Evolutionary conservation across 441 rosid genomes (phyloP).

Genomic region (Brassica hybrid): DNA sequence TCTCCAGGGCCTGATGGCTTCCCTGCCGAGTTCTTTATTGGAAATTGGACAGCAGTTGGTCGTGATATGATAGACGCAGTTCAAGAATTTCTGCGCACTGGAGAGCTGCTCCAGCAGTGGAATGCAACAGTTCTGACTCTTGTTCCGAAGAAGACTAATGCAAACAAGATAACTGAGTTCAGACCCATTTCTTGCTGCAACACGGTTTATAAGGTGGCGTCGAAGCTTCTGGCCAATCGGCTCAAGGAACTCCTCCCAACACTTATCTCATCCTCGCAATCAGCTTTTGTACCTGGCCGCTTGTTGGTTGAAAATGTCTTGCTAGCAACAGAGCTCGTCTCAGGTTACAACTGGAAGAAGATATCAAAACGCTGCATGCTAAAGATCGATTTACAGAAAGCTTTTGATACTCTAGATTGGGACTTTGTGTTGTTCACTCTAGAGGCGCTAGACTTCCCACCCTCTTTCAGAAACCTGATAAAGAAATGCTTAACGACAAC

Average conservation of each 20-base stretch:
- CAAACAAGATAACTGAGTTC: neutral
- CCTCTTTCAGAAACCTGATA: no score
- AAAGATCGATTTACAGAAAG: no score
- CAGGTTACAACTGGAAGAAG: neutral
- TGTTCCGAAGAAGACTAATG: neutral
- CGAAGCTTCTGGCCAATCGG: neutral
- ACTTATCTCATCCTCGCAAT: neutral
- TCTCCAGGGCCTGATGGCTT: no score
- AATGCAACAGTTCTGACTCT: neutral
- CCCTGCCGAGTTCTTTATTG: no score
- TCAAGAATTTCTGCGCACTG: no score
- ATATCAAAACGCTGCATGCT: neutral
- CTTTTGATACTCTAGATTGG: neutral
- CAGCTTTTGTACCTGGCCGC: neutral
- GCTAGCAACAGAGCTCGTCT: neutral
- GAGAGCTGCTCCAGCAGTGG: neutral
- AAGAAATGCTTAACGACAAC: no score
- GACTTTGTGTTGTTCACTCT: no score
- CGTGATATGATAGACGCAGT: no score
- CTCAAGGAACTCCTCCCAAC: neutral
- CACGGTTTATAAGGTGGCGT: neutral
- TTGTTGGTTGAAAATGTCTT: neutral
- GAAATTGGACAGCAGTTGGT: no score
- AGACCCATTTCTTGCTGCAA: neutral
- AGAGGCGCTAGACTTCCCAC: neutral